Conservation (phyloP, 495 filamentous ascomycete species). For the Xylaria flabelliformis region DNA sequence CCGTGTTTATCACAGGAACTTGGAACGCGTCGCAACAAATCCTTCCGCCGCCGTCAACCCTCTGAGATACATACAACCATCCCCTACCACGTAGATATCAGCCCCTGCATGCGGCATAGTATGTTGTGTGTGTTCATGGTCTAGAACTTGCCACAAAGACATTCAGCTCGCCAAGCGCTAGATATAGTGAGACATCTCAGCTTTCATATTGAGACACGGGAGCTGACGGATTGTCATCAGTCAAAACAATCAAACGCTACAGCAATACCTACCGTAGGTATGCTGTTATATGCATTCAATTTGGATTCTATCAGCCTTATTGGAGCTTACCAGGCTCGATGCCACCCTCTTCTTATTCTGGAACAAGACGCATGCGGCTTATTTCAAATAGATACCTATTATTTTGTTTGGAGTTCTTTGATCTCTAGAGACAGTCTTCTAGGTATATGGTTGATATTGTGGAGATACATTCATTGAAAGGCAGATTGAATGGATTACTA, state of each 20-base stretch:
- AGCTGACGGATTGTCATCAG: conserved; percentile 9
- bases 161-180: conserved; percentile 18
- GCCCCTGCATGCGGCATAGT: conserved; percentile 13
- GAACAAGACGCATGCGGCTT: not conserved
- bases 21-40: conserved; percentile 21
- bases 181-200: conserved; percentile 6
- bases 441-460: not conserved
- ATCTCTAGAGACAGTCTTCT: not conserved
- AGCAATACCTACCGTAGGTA: not conserved
- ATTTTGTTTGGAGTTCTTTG: not conserved
- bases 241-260: not conserved
- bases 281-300: not conserved
- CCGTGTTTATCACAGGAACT: not conserved
- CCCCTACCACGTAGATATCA: not conserved
- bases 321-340: not conserved
- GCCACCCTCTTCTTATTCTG: not conserved
- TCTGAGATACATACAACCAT: conserved; percentile 2
- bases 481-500: conserved; percentile 16
- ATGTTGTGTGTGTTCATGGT: not conserved
- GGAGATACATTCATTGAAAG: not conserved
- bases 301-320: conserved; percentile 14
- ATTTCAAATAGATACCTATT: conserved; percentile 11
- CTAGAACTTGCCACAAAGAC: conserved; percentile 3
- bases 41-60: not conserved
- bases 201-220: conserved; percentile 9